A percentile compares a stretch with the other conserved stretches of the same genome.
Conservation (phyloP, 2,329 filamentous ascomycete species). For the Phaeosphaeria sp. region DNA sequence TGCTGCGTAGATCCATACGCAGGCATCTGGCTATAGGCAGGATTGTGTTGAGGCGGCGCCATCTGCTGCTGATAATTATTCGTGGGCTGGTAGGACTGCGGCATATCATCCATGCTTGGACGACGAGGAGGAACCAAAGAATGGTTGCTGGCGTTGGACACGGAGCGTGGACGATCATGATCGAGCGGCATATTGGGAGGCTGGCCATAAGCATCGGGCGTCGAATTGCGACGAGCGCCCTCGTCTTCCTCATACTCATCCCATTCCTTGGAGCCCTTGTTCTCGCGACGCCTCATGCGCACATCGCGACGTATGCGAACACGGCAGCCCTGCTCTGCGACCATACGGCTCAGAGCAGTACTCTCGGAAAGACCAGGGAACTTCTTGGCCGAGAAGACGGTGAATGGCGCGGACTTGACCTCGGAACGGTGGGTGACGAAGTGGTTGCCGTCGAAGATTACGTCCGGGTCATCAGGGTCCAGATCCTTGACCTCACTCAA, state of each 20-base stretch:
- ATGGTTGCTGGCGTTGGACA: constrained; percentile 62
- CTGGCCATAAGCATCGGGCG: constrained; percentile 57
- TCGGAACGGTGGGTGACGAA: constrained; percentile 87
- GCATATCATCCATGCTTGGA: constrained; percentile 55
- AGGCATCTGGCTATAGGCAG: constrained; percentile 47
- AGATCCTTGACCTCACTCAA: constrained; percentile 84
- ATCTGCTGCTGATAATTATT: constrained; percentile 48
- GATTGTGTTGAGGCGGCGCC: constrained; percentile 50
- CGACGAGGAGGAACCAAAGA: constrained; percentile 49
- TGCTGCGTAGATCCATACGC: constrained; percentile 45
- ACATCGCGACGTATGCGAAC: constrained; percentile 95
- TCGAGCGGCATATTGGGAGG: constrained; percentile 46
- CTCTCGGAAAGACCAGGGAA: constrained; percentile 93
- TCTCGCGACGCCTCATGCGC: constrained; percentile 83
- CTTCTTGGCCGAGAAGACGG: constrained; percentile 96
- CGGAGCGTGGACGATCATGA: constrained; percentile 63
- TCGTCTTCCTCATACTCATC: constrained; percentile 67
- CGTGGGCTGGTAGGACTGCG: constrained; percentile 47
- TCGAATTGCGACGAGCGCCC: constrained; percentile 57
- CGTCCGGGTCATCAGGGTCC: constrained; percentile 61
- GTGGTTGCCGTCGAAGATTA: constrained; percentile 50
- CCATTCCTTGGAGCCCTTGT: constrained; percentile 71
- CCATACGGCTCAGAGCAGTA: constrained; percentile 84
- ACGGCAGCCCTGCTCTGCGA: constrained; percentile 95
- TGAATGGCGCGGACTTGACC: constrained; percentile 85